These are phyloP conservation scores for Leishmania amazonensis DNA, from an alignment of 208 protist genomes.

Conservation along the genomic window DNA sequence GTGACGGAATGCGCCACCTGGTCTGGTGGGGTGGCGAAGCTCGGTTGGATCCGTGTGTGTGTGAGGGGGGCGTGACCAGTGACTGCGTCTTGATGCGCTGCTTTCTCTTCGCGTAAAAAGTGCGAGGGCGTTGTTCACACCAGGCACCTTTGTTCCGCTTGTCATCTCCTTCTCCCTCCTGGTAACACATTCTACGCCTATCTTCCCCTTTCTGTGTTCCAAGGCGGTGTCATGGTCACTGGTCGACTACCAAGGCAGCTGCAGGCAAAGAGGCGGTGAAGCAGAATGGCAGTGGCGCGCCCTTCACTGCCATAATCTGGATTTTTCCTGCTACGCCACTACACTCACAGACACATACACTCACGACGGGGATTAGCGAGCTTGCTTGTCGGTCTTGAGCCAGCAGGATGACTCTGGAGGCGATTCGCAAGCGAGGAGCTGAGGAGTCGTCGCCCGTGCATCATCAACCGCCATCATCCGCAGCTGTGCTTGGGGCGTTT, in stretches of 20 bases:
- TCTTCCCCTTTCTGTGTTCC: background rate
- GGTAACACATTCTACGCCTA: background rate
- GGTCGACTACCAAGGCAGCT: background rate
- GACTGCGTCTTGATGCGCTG: background rate
- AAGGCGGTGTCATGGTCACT: background rate
- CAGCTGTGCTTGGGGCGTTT: background rate
- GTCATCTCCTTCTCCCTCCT: background rate
- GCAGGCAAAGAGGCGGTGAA: background rate
- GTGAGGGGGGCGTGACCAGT: background rate
- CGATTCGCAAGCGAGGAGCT: background rate
- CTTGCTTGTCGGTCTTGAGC: background rate
- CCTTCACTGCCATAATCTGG: background rate
- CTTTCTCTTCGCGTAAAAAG: background rate
- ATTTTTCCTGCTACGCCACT: background rate
- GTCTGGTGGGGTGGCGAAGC: background rate
- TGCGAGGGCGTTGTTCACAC: background rate
- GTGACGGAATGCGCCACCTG: background rate
- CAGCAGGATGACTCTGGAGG: background rate
- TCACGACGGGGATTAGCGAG: background rate
- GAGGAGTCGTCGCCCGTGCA: background rate
- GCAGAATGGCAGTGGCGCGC: background rate
- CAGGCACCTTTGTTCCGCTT: background rate
- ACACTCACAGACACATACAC: background rate
- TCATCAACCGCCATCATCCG: background rate
- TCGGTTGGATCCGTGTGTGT: background rate